Base-by-base conservation (phyloP, 1,284 basidiomycete species). In the Bondarzewia mesenterica region DNA sequence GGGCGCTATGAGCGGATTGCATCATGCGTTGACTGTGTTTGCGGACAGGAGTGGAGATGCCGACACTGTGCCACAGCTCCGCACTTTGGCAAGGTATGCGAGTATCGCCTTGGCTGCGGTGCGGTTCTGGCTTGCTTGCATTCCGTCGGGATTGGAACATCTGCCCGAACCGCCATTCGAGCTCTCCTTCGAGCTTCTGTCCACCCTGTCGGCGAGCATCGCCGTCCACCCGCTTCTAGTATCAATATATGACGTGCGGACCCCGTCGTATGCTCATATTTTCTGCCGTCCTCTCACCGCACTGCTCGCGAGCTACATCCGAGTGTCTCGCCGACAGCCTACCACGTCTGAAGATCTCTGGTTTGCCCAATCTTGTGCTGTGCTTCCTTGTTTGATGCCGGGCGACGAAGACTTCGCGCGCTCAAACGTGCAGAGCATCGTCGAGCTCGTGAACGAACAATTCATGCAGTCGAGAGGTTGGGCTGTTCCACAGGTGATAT, bases 81-180 rank as follows among this genome's bases (percentile, higher is more conserved):
- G 52, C 35, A 52, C 52, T 38, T 42, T 75, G 6, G 64, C 66
- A 2, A 52, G 51, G 14, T 55, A 65, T 47, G 67, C 72, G 2
- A 58, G 55, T 7, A 58, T 71, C 5, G 58, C 86, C 35, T 62
- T 67, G 2, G 68, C 77, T 7, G 73, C 65, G 0, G 68, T 84
- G n/a, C 75, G 81, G 3, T 63, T 88, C 2, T 84, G 80, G 75
- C 57, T 85, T 2, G 72, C 79, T 1, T 83, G 79, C 55, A 57
- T 78, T 6, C 73, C 81, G 2, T 64, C 72, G 0, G 63, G 67
- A 21, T 57, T 66, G 3, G 60, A 57, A 7, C 58, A 68, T 2
- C 57, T 71, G 12, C 54, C 62, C 3, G 54, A 65, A 1, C 77
- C 78, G 7, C 78, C 78, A 0, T 80, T 83, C 57, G 47, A 57